Conservation (phyloP, 305 asterid genomes). For the Lippia alba region DNA sequence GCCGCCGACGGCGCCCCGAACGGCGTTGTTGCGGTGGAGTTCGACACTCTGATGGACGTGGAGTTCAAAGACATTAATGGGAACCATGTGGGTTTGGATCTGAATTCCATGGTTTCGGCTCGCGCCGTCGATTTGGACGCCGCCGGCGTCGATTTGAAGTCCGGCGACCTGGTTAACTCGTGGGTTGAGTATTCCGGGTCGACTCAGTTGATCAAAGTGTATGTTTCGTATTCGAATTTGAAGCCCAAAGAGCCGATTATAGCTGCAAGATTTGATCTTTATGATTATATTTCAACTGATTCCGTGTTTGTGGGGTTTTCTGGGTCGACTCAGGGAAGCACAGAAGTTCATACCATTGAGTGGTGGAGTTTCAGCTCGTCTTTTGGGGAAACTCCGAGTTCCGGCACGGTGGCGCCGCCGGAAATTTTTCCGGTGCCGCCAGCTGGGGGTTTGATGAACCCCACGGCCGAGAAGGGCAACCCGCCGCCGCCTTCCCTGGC, state of each 20-base stretch:
- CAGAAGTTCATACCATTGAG: conserved; percentile 76
- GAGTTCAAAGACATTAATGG: conserved; percentile 82
- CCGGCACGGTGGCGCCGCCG: conserved; percentile 32
- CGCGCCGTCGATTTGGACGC: conserved; percentile 55
- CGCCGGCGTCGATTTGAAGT: conserved; percentile 60
- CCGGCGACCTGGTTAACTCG: conserved; percentile 78
- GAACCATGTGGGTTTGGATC: conserved; percentile 90
- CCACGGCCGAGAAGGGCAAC: conserved; percentile 38
- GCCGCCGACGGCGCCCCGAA: conserved; percentile 43
- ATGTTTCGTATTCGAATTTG: conserved; percentile 62
- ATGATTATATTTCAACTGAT: conserved; percentile 49
- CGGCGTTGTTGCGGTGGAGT: conserved; percentile 84
- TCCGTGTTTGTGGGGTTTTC: conserved; percentile 79
- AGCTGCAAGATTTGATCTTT: conserved; percentile 61
- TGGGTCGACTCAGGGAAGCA: conserved; percentile 97
- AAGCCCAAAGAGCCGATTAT: conserved; percentile 75
- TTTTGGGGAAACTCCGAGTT: conserved; percentile 54
- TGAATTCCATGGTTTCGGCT: conserved; percentile 72
- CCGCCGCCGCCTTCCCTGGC: conserved; percentile 58
- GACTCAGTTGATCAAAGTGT: conserved; percentile 51
- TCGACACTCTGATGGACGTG: conserved; percentile 85
- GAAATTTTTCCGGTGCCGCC: conserved; percentile 50
- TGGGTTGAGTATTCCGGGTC: conserved; percentile 87
- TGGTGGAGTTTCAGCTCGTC: conserved; percentile 93
- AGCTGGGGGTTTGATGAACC: conserved; percentile 37